Conservation (phyloP, 1,139 yeast species). For the Pichia terricola region DNA sequence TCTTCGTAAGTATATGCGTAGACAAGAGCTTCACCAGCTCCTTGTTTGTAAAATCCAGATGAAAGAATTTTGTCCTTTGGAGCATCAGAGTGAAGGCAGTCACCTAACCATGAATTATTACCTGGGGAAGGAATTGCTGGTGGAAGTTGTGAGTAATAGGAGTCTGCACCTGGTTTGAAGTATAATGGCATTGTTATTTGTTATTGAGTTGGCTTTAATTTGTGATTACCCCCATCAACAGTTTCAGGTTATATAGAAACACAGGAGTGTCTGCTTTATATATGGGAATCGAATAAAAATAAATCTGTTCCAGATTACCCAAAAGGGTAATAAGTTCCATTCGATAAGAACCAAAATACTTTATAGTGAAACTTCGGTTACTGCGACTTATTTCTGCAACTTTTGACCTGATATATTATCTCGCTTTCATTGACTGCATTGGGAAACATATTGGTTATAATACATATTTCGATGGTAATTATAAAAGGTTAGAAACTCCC, state of each 20-base stretch:
- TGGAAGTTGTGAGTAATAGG: constrained; percentile 41
- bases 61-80: constrained; percentile 47
- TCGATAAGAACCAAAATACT: no score
- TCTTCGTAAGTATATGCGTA: constrained; percentile 60
- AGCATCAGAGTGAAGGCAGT: constrained; percentile 48
- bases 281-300: no score
- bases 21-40: constrained; percentile 56
- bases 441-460: no score
- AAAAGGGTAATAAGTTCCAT: not conserved
- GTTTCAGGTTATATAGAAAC: no score
- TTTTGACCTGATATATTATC: no score
- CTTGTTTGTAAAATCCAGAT: constrained; percentile 62
- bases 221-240: not conserved
- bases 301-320: not conserved
- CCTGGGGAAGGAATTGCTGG: constrained; percentile 35
- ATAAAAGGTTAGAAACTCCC: no score
- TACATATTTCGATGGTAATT: no score
- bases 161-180: constrained; percentile 41
- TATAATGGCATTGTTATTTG: constrained; percentile 40
- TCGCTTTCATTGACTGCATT: no score
- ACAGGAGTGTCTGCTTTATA: no score
- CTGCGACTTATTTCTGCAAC: no score
- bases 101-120: constrained; percentile 61
- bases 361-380: no score
- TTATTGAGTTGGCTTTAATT: not conserved